A percentile compares a stretch with the other conserved stretches of the same genome.
Conservation (phyloP, 176 grass and related monocot species). For the Oryza meyeriana region DNA sequence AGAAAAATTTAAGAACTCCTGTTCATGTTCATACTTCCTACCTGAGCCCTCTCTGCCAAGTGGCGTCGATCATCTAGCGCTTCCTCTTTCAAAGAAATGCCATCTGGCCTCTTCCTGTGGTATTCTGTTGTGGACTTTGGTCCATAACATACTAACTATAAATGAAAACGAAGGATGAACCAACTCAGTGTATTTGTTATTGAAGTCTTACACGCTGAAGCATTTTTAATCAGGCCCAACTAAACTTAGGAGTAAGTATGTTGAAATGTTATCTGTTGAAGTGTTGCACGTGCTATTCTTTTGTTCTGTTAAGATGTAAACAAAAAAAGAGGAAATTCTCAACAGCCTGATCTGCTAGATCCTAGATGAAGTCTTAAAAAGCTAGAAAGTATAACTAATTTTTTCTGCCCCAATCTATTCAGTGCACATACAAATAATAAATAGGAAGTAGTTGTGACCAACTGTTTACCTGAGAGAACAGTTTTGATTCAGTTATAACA, state of each 20-base stretch:
- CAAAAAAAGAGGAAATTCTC: not conserved
- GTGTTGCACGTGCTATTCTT: not conserved
- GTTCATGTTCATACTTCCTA: no score
- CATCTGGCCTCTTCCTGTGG: no score
- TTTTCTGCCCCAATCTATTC: not conserved
- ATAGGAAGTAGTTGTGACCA: not conserved
- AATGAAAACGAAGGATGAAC: not conserved
- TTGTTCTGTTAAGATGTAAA: not conserved
- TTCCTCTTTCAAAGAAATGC: no score
- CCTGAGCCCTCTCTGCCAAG: no score
- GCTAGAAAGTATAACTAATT: not conserved
- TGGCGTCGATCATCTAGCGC: no score
- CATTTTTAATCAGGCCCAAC: not conserved
- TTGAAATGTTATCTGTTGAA: not conserved
- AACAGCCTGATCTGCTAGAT: not conserved
- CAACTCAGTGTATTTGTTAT: not conserved
- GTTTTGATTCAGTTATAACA: not conserved
- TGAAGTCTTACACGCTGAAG: not conserved
- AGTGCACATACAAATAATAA: not conserved
- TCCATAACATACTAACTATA: not conserved
- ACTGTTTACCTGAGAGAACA: not conserved
- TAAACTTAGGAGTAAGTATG: not conserved
- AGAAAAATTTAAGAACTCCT: not conserved
- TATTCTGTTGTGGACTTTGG: no score
- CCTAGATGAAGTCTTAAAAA: not conserved